These are phyloP conservation scores for Cicer chorassanicum DNA, from an alignment of 306 rosid genomes.

Conservation along the genomic window DNA sequence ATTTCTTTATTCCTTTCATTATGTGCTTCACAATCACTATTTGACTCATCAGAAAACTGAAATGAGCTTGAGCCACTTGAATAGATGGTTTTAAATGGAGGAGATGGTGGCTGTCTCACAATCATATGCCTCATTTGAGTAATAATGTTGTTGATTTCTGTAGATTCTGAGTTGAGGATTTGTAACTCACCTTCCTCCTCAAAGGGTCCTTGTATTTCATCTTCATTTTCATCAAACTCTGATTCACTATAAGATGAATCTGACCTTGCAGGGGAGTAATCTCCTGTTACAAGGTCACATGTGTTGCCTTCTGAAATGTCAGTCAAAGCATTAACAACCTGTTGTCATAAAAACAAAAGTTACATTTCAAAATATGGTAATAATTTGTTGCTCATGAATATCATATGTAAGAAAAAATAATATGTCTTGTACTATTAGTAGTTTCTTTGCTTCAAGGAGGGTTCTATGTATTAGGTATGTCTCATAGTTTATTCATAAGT, in stretches of 20 bases:
- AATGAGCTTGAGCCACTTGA: conserved; percentile 40
- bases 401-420: neutral
- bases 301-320: conserved; percentile 50
- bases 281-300: conserved; percentile 43
- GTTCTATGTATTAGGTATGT: no score
- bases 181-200: conserved; percentile 39
- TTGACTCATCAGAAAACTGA: conserved; percentile 33
- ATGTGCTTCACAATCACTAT: conserved; percentile 25
- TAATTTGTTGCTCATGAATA: neutral
- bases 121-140: conserved; percentile 18
- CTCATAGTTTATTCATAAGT: no score
- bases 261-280: conserved; percentile 58
- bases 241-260: conserved; percentile 47
- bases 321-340: conserved; percentile 65
- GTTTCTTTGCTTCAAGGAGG: no score
- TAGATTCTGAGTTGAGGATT: conserved; percentile 21
- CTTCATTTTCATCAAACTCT: conserved; percentile 42
- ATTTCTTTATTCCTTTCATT: conserved; percentile 21
- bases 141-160: neutral
- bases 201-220: conserved; percentile 34
- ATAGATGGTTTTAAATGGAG: conserved; percentile 48
- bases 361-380: neutral
- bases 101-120: conserved; percentile 52
- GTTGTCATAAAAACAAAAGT: conserved; percentile 14
- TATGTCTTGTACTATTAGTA: no score